Evolutionary conservation across 805 yeast species (phyloP), one percentile per base, ranked within the genome.

Genomic region (Myxozyma mucilagina): DNA sequence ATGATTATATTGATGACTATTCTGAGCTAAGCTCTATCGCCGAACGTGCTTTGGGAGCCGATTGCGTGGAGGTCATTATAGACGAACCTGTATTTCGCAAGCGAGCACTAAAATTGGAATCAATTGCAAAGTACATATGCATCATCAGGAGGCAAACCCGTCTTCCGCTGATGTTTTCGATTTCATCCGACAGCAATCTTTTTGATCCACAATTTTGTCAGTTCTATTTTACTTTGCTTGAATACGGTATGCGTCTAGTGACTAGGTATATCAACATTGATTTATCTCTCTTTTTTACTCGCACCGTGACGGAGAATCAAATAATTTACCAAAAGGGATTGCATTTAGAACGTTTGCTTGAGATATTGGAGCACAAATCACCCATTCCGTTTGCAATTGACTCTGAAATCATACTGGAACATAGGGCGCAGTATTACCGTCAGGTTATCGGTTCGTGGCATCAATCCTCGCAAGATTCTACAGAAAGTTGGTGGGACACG

Each of bases 1-100:
- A 76, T 77, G 24, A 73, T 20, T 47, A 29, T 75, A 42, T 32
- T 29, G 72, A 76, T 13, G 77, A 75, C 4, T 53, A 43, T 42
- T n/a, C 44, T 31, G 43, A 35, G 31, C 35, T 42, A 13, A 32
- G 18, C 48, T 44, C 53, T 3, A 74, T 79, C 71, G 83, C 82
- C 4, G 88, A 88, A 67, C 73, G 88, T 62, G 74, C 72, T 11
- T 76, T 82, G 58, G 97, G 97, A 3, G 83, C 87, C 66, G 82
- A 82, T 66, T 97, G 96, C 10, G 86, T 92, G 36, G 97, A 93
- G 72, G 77, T 92, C 44, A 81, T 96, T 67, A 90, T 89, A 42
- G 96, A 90, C 73, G 57, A 43, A n/a, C 20, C 29, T 9, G 78
- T 83, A 61, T 78, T 90, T 78, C 83, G 63, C 78, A 89, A 62